Evolutionary conservation across 352 stramenopile genomes (phyloP).

Genomic region (Globisporangium spinosum): DNA sequence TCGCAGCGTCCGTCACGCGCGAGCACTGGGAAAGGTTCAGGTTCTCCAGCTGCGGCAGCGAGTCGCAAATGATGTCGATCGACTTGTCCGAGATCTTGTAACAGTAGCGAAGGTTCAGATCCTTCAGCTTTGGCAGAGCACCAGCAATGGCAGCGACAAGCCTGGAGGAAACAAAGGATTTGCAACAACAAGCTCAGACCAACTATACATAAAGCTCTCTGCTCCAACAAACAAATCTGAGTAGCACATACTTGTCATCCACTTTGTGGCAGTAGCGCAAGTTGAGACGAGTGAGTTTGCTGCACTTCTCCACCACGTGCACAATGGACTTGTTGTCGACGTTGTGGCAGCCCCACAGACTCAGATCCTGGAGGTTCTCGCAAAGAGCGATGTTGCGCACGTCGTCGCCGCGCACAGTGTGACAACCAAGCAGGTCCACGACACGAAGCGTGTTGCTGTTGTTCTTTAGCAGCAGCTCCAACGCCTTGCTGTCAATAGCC

Average conservation of each 20-base stretch:
- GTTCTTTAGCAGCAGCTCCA: slow-evolving; percentile 40
- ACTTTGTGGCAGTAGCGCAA: slow-evolving; percentile 85
- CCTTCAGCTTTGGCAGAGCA: slow-evolving; percentile 43
- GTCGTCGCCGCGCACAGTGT: slow-evolving; percentile 56
- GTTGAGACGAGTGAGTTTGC: slow-evolving; percentile 52
- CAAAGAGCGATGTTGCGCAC: slow-evolving; percentile 45
- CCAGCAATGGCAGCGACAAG: slow-evolving; percentile 53
- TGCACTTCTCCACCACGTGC: slow-evolving; percentile 45
- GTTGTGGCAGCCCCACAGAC: slow-evolving; percentile 74
- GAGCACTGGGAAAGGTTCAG: slow-evolving; percentile 83
- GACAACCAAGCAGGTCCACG: slow-evolving; percentile 74
- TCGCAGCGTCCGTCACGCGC: slow-evolving; percentile 70
- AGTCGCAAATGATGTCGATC: slow-evolving; percentile 51
- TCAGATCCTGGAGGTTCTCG: slow-evolving; percentile 49
- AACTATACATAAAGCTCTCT: neutral
- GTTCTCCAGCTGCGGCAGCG: slow-evolving; percentile 38
- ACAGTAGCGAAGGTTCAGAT: slow-evolving; percentile 83
- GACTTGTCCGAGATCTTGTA: slow-evolving; percentile 80
- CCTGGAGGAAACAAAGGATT: neutral
- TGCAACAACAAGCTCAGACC: neutral
- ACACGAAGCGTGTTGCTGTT: slow-evolving; percentile 53
- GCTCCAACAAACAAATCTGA: neutral
- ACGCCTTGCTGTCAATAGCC: slow-evolving; percentile 45
- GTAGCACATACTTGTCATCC: slow-evolving; percentile 43
- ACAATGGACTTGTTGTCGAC: slow-evolving; percentile 68